A percentile compares a stretch with the other conserved stretches of the same genome.
These are phyloP conservation scores for Eutreptiella sp. DNA, from an alignment of 208 protist species.

Conservation along the genomic window DNA sequence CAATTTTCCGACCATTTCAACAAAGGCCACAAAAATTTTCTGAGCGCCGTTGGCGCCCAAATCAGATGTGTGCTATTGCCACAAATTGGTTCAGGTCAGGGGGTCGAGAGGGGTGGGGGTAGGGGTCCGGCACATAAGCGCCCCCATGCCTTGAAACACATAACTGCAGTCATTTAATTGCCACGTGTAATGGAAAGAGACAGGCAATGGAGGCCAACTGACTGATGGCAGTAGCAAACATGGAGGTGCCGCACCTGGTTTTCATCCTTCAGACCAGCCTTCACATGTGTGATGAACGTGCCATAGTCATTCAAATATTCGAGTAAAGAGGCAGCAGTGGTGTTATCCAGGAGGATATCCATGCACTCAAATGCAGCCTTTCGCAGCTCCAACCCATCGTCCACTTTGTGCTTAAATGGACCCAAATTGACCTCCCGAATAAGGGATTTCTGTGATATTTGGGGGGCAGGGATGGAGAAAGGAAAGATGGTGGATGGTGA, in stretches of 20 bases:
- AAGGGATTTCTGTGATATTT: constrained; percentile 39
- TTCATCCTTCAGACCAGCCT: constrained; percentile 47
- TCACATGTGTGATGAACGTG: constrained; percentile 45
- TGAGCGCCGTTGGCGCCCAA: too few species aligned
- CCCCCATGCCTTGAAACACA: too few species aligned
- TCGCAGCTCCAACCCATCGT: constrained; percentile 83
- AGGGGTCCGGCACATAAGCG: too few species aligned
- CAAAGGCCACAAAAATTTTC: too few species aligned
- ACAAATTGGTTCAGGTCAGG: too few species aligned
- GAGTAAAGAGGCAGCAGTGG: constrained; percentile 34
- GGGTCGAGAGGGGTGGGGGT: too few species aligned
- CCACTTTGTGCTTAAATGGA: constrained; percentile 83
- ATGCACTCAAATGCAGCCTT: constrained; percentile 88
- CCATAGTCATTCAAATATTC: constrained; percentile 44
- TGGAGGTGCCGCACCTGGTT: constrained; percentile 55
- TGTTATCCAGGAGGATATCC: constrained; percentile 61
- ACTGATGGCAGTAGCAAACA: constrained; percentile 47
- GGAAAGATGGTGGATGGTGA: too few species aligned
- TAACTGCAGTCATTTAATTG: too few species aligned
- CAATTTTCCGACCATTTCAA: too few species aligned
- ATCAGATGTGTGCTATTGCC: too few species aligned
- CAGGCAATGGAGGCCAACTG: constrained; percentile 10
- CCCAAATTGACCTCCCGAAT: constrained; percentile 73
- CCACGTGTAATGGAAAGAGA: constrained; percentile 25
- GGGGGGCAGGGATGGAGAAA: constrained; percentile 1